Base-by-base conservation (phyloP, 805 yeast species). In the Naumovozyma baii region DNA sequence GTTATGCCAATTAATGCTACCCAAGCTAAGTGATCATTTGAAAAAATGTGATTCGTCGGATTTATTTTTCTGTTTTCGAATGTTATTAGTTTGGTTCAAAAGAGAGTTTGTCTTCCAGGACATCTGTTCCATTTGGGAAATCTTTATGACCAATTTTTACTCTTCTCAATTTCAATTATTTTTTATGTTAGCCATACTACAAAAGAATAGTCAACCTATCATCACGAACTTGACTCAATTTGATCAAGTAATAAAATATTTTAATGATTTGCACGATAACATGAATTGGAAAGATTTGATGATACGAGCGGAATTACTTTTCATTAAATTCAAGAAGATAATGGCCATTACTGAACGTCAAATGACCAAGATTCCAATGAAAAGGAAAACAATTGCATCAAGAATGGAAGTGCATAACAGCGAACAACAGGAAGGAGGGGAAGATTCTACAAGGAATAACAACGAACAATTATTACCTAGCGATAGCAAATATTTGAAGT, bases 71-170 rank as follows among this genome's bases (percentile, higher is more conserved):
- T 87, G 88, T 52, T 92, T 92, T 68, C 69, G 97, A 44, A 90
- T 92, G 97, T 64, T 92, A 13, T 67, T 92, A 31, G 96, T 92
- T 2, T 88, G 96, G 95, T 92, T 74, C 58, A 92, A 92, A 59
- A 74, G 98, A 37, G 98, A 92, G 54, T 80, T 92, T 46, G 73
- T 71, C 19, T 83, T 90, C 73, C 74, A 74, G 36, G 84, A 84
- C 39, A 83, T 85, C 1, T 64, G 83, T 54, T 67, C 73, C 20
- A 68, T 90, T n/a, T 90, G 97, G 97, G 98, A 90, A 55, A 78
- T 83, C 3, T 66, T 92, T 35, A 85, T 92, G 79, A 90, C 97
- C 0, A 90, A 90, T 62, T 81, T 66, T 52, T 78, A 84, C 53
- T 74, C 90, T 0, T 78, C 92, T 4, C 96, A 92, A 59, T 88